A percentile compares a stretch with the other conserved stretches of the same genome.
These are phyloP conservation scores for Aspergillus aculeatus DNA, from an alignment of 2,329 filamentous ascomycete genomes.

Conservation along the genomic window DNA sequence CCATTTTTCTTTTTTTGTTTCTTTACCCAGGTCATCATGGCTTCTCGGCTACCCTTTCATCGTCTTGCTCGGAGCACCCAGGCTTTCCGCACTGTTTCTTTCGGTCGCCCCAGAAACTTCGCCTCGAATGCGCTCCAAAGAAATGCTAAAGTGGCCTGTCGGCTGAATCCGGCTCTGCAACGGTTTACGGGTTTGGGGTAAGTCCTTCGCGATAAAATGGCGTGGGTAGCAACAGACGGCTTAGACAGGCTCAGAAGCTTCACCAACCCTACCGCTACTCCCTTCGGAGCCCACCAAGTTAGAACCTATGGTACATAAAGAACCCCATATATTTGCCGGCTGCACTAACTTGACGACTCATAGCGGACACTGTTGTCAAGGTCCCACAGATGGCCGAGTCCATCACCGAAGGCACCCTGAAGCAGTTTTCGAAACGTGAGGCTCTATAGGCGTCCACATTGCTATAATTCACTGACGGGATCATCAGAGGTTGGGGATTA, in stretches of 20 bases:
- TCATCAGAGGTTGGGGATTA: constrained; percentile 75
- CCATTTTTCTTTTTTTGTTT: not conserved
- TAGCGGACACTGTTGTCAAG: constrained; percentile 81
- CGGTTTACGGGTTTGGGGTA: constrained; percentile 28
- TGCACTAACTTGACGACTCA: constrained; percentile 4
- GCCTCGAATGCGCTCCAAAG: constrained; percentile 24
- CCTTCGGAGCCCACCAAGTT: constrained; percentile 32
- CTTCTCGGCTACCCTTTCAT: constrained; percentile 39
- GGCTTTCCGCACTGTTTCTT: constrained; percentile 24
- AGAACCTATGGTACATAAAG: constrained; percentile 36
- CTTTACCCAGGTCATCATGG: constrained; percentile 29
- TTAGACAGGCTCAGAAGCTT: constrained; percentile 4
- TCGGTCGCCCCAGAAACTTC: constrained; percentile 26
- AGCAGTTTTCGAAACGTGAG: constrained; percentile 83
- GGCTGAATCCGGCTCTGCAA: constrained; percentile 25
- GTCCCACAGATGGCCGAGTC: constrained; percentile 98
- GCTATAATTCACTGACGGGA: not conserved
- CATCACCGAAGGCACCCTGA: constrained; percentile 94
- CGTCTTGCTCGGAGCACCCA: constrained; percentile 32
- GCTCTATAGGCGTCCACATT: not conserved
- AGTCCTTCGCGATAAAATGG: not conserved
- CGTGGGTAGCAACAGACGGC: not conserved
- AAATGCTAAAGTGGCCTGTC: constrained; percentile 1
- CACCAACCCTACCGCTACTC: constrained; percentile 22
- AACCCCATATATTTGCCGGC: not conserved